Evolutionary conservation across 805 yeast species (phyloP).

Genomic region (Yarrowia sp.): DNA sequence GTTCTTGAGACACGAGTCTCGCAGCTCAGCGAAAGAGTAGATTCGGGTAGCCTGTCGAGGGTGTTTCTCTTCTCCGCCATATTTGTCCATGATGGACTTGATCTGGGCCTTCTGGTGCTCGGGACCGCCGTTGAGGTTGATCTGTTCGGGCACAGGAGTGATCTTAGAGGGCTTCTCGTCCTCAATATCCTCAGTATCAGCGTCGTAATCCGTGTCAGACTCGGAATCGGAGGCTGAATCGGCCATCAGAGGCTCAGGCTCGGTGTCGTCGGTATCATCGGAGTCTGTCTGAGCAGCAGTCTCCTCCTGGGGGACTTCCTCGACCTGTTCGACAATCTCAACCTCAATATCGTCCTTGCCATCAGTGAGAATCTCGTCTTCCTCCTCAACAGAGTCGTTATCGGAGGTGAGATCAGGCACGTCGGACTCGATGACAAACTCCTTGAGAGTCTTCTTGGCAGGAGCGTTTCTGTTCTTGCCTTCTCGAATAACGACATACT

Average conservation of each 20-base stretch:
- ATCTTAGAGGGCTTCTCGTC: slow-evolving; percentile 33
- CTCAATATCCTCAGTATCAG: slow-evolving; percentile 23
- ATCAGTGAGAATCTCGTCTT: slow-evolving; percentile 31
- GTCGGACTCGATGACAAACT: slow-evolving; percentile 13
- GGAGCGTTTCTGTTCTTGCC: slow-evolving; percentile 33
- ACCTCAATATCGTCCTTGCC: slow-evolving; percentile 35
- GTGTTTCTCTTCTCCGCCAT: slow-evolving; percentile 1
- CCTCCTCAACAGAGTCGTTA: slow-evolving; percentile 28
- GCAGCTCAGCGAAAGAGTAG: slow-evolving; percentile 24
- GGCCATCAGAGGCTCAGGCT: slow-evolving; percentile 32
- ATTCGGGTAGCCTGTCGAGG: slow-evolving; percentile 26
- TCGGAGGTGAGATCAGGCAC: slow-evolving; percentile 30
- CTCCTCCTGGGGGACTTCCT: slow-evolving; percentile 1
- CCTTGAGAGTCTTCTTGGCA: slow-evolving; percentile 31
- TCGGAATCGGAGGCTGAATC: slow-evolving; percentile 14
- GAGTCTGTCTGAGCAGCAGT: slow-evolving; percentile 1
- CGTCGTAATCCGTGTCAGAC: slow-evolving; percentile 25
- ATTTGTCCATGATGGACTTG: slow-evolving; percentile 18
- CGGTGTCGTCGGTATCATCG: slow-evolving; percentile 16
- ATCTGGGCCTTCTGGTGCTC: slow-evolving; percentile 34
- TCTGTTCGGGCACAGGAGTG: slow-evolving; percentile 16
- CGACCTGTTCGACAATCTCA: slow-evolving; percentile 20
- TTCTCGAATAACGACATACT: slow-evolving; percentile 28
- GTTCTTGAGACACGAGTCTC: slow-evolving; percentile 10
- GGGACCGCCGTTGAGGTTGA: slow-evolving; percentile 33